These are phyloP conservation scores for Cladosporium oxysporum DNA, from an alignment of 2,329 filamentous ascomycete species.

Conservation along the genomic window DNA sequence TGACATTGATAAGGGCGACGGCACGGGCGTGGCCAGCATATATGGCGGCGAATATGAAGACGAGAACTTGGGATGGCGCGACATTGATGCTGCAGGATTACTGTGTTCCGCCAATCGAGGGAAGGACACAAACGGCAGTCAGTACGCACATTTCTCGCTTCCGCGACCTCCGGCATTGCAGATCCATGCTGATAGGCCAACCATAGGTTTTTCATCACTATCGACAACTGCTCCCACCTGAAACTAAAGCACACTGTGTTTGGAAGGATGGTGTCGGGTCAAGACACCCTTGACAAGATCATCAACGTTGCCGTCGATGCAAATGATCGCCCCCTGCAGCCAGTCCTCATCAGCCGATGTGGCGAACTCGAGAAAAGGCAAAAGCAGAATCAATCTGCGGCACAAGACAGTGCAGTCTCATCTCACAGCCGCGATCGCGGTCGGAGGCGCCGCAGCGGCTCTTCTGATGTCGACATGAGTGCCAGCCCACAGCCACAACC, in stretches of 20 bases:
- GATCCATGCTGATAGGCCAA: background rate
- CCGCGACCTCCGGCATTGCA: background rate
- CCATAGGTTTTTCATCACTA: conserved; percentile 46
- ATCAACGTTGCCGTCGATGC: conserved; percentile 41
- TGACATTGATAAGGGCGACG: conserved; percentile 44
- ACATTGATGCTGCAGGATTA: conserved; percentile 43
- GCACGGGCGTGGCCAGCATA: conserved; percentile 44
- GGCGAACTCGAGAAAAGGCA: conserved; percentile 43
- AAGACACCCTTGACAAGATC: conserved; percentile 39
- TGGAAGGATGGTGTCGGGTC: conserved; percentile 41
- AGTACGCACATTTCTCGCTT: conserved; percentile 20
- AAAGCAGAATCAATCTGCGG: conserved; percentile 20
- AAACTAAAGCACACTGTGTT: conserved; percentile 47
- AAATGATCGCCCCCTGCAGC: conserved; percentile 39
- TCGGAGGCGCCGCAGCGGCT: conserved; percentile 32
- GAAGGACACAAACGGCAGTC: conserved; percentile 41
- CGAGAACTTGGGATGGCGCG: conserved; percentile 45
- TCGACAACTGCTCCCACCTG: conserved; percentile 42
- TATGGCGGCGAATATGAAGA: conserved; percentile 45
- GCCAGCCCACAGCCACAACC: conserved; percentile 28
- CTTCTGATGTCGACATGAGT: conserved; percentile 33
- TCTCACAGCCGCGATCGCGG: conserved; percentile 28
- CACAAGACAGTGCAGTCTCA: conserved; percentile 10
- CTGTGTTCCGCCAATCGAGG: conserved; percentile 47
- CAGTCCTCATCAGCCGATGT: conserved; percentile 41